These are phyloP conservation scores for Candida chauliodis DNA, from an alignment of 805 yeast species.

Conservation along the genomic window DNA sequence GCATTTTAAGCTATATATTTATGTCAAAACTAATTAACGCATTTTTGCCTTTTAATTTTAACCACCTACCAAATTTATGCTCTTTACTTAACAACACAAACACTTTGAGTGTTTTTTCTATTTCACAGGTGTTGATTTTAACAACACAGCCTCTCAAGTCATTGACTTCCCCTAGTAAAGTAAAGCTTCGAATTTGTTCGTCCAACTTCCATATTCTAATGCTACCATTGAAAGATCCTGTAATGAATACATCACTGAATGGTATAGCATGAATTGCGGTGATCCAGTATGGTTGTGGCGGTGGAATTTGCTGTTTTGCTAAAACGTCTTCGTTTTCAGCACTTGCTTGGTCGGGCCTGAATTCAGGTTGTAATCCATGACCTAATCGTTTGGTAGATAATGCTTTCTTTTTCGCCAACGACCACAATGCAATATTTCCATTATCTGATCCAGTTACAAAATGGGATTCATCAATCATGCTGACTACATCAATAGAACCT, in stretches of 20 bases:
- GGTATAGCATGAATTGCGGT: conserved; percentile 81
- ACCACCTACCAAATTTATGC: conserved; percentile 88
- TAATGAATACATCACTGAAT: conserved; percentile 74
- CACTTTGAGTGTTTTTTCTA: conserved; percentile 46
- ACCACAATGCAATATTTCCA: conserved; percentile 89
- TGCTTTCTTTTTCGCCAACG: conserved; percentile 86
- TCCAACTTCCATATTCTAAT: conserved; percentile 75
- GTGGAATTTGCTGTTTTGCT: conserved; percentile 54
- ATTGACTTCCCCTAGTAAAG: conserved; percentile 50
- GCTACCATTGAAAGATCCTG: conserved; percentile 86
- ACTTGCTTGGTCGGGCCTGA: conserved; percentile 38
- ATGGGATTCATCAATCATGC: conserved; percentile 88
- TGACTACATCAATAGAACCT: conserved; percentile 86
- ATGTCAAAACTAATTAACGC: conserved; percentile 48
- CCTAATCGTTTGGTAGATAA: conserved; percentile 62
- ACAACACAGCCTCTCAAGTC: conserved; percentile 71
- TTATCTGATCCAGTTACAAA: conserved; percentile 95
- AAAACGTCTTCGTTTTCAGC: conserved; percentile 54
- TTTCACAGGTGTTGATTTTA: conserved; percentile 54
- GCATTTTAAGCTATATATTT: conserved; percentile 46
- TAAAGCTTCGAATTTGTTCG: conserved; percentile 60
- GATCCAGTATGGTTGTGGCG: conserved; percentile 78
- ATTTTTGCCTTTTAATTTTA: conserved; percentile 67
- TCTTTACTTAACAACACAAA: conserved; percentile 76
- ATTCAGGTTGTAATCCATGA: conserved; percentile 64